These are phyloP conservation scores for Termitomyces sp. DNA, from an alignment of 768 basidiomycete genomes.

Conservation along the genomic window DNA sequence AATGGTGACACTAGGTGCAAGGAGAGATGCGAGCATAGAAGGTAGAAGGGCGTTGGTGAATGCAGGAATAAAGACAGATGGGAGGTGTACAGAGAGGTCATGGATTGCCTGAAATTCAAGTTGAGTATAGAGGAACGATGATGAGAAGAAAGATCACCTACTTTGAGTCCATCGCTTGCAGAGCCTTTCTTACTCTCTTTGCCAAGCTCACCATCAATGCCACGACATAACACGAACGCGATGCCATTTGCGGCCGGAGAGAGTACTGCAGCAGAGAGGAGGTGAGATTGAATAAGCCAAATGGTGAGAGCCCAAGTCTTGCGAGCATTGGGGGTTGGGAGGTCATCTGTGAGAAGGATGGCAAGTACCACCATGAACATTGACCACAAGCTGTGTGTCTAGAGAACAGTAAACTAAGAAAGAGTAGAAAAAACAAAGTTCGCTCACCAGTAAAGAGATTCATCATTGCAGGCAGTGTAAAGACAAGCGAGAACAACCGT, in stretches of 20 bases:
- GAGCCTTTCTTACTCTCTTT: slow-evolving; percentile 90
- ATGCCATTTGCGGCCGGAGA: slow-evolving; percentile 63
- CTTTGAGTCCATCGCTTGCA: slow-evolving; percentile 74
- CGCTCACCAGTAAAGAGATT: slow-evolving; percentile 59
- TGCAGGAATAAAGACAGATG: slow-evolving; percentile 63
- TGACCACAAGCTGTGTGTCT: slow-evolving; percentile 57
- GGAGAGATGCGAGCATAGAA: slow-evolving; percentile 57
- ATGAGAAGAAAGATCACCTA: slow-evolving; percentile 22
- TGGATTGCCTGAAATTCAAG: slow-evolving; percentile 56
- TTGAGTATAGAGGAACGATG: slow-evolving; percentile 1
- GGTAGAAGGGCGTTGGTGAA: slow-evolving; percentile 50
- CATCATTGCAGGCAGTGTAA: slow-evolving; percentile 56
- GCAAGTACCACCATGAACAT: slow-evolving; percentile 64
- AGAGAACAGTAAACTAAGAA: slow-evolving; percentile 2
- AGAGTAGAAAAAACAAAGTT: slow-evolving; percentile 11
- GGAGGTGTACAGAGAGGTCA: slow-evolving; percentile 61
- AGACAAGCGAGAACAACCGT: slow-evolving; percentile 56
- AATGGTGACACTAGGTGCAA: slow-evolving; percentile 60
- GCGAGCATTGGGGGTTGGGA: slow-evolving; percentile 83
- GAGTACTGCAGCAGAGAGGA: slow-evolving; percentile 60
- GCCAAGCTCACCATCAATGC: slow-evolving; percentile 79
- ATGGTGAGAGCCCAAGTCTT: slow-evolving; percentile 81
- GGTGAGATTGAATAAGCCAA: slow-evolving; percentile 68
- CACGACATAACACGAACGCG: slow-evolving; percentile 66
- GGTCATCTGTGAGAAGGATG: slow-evolving; percentile 62